These are phyloP conservation scores for Ustilago hordei DNA, from an alignment of 1,284 basidiomycete genomes.

Conservation along the genomic window DNA sequence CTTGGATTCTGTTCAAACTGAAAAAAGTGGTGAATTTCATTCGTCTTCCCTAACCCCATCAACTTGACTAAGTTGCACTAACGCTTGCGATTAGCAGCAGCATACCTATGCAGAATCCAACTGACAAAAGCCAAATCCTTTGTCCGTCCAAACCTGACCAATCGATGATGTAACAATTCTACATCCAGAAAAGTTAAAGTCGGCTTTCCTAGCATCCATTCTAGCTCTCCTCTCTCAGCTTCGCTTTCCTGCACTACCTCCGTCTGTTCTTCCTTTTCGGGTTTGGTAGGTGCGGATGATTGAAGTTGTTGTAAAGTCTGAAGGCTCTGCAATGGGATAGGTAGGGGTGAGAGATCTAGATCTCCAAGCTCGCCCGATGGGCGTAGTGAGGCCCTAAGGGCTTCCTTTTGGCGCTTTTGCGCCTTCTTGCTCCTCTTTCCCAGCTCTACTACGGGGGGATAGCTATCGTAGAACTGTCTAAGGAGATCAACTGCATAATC, in stretches of 20 bases:
- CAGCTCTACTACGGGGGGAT: constrained; percentile 20
- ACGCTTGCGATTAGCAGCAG: constrained; percentile 1
- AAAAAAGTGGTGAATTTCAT: not conserved
- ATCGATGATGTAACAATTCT: constrained; percentile 59
- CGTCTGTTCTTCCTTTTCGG: not conserved
- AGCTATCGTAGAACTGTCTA: constrained; percentile 13
- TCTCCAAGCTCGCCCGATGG: not conserved
- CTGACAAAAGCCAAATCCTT: constrained; percentile 32
- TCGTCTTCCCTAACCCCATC: not conserved
- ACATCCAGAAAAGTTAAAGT: constrained; percentile 51
- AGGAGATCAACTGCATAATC: constrained; percentile 17
- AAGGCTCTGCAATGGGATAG: constrained; percentile 19
- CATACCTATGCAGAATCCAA: constrained; percentile 37
- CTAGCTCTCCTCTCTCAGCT: not conserved
- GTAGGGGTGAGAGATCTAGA: constrained; percentile 28
- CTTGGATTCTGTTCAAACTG: no score
- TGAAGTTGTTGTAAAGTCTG: constrained; percentile 9
- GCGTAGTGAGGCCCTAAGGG: not conserved
- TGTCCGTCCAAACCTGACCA: constrained; percentile 34
- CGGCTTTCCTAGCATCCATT: constrained; percentile 16
- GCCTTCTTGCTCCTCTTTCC: constrained; percentile 7
- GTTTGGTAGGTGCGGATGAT: not conserved
- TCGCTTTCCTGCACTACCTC: not conserved
- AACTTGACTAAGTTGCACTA: no score
- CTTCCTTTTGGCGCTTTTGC: not conserved